Evolutionary conservation across 306 rosid species (phyloP).

Genomic region (Trichosanthes cucumerina): DNA sequence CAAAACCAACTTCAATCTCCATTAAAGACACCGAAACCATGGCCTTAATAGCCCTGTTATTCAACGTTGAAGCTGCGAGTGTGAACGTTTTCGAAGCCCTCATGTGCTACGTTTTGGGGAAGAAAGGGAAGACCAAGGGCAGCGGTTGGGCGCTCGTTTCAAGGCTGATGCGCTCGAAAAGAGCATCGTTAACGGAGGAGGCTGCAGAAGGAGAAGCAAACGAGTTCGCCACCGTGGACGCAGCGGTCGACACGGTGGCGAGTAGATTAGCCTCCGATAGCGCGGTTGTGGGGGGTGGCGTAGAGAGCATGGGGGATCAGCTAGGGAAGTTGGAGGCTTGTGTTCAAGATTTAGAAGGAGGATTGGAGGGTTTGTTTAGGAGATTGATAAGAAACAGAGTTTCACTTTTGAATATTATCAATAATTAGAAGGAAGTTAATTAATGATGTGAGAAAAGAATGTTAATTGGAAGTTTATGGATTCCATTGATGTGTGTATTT

Average conservation of each 20-base stretch:
- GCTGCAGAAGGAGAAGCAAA: slow-evolving; percentile 8
- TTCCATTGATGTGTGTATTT: slow-evolving; percentile 1
- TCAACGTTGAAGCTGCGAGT: slow-evolving; percentile 11
- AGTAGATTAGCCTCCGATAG: not conserved
- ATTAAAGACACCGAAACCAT: not conserved
- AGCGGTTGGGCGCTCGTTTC: slow-evolving; percentile 16
- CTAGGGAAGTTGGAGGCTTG: slow-evolving; percentile 12
- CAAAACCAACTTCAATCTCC: not conserved
- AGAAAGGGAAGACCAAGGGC: not conserved
- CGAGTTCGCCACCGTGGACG: slow-evolving; percentile 12
- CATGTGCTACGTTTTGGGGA: slow-evolving; percentile 4
- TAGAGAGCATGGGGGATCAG: slow-evolving; percentile 3
- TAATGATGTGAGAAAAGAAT: not conserved
- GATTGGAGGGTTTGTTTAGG: slow-evolving; percentile 13
- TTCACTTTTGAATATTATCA: slow-evolving; percentile 24
- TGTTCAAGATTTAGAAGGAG: slow-evolving; percentile 15
- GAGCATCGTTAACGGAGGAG: not conserved
- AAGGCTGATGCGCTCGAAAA: slow-evolving; percentile 9
- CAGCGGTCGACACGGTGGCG: not conserved
- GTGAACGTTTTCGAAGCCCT: slow-evolving; percentile 10
- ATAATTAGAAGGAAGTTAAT: not conserved
- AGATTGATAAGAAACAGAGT: slow-evolving; percentile 20
- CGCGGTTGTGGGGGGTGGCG: not conserved
- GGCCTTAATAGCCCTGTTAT: slow-evolving; percentile 3
- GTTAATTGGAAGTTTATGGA: not conserved